Evolutionary conservation across 345 rosid species (phyloP).

Genomic region (Bruguiera parviflora): DNA sequence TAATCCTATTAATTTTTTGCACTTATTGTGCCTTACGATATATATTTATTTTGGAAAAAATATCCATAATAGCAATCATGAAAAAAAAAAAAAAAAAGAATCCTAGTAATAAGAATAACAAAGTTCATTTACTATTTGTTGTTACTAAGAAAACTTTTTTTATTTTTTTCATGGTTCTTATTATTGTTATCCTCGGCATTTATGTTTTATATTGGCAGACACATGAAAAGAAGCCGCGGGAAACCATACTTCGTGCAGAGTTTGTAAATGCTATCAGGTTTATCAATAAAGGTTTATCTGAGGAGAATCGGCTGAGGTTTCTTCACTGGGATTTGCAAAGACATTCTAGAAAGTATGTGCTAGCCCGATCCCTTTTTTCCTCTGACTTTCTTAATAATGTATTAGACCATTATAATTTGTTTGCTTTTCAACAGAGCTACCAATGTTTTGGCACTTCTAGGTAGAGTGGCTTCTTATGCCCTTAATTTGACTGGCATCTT

Average conservation of each 20-base stretch:
- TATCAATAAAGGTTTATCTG: slow-evolving; percentile 56
- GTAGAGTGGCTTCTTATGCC: slow-evolving; percentile 62
- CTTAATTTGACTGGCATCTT: slow-evolving; percentile 74
- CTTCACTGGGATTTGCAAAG: slow-evolving; percentile 85
- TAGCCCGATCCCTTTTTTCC: neutral
- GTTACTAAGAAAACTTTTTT: neutral
- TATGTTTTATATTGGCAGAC: slow-evolving; percentile 45
- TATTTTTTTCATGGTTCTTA: slow-evolving; percentile 4
- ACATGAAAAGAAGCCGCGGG: slow-evolving; percentile 84
- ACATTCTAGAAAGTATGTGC: slow-evolving; percentile 62
- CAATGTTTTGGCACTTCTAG: slow-evolving; percentile 64
- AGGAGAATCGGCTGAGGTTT: slow-evolving; percentile 69
- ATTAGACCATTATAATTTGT: slow-evolving; percentile 9
- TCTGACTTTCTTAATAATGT: slow-evolving; percentile 1
- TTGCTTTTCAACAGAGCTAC: slow-evolving; percentile 51
- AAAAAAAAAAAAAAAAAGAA: no score
- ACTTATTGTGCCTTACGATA: neutral
- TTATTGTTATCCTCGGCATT: slow-evolving; percentile 16
- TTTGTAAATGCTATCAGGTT: slow-evolving; percentile 68
- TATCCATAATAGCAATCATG: no score
- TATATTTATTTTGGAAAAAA: slow-evolving; percentile 12
- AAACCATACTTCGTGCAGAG: slow-evolving; percentile 76
- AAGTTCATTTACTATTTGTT: no score
- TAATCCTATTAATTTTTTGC: no score
- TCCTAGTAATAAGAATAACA: no score